Conservation (phyloP, 495 filamentous ascomycete species). For the Recurvomyces mirabilis region DNA sequence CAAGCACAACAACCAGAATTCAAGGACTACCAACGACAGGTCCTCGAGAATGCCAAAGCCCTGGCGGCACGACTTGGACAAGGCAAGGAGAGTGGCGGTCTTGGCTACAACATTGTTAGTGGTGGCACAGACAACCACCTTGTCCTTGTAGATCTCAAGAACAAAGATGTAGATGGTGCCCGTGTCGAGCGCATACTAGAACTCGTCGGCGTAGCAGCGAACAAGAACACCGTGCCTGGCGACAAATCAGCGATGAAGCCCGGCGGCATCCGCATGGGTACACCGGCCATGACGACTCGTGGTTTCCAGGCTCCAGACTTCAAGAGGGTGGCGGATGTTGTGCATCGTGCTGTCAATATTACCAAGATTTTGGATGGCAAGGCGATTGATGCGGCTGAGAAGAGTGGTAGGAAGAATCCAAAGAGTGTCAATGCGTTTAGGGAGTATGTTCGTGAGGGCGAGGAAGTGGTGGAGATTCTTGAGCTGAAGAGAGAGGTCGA, state of each 20-base stretch:
- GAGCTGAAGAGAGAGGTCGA: constrained; percentile 80
- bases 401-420: constrained; percentile 69
- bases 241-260: constrained; percentile 97
- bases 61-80: constrained; percentile 52
- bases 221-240: constrained; percentile 97
- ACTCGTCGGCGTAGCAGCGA: constrained; percentile 96
- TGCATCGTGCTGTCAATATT: constrained; percentile 82
- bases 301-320: constrained; percentile 86
- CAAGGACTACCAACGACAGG: constrained; percentile 89
- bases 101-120: constrained; percentile 86
- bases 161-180: constrained; percentile 74
- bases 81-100: constrained; percentile 49
- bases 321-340: constrained; percentile 76
- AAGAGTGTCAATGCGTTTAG: constrained; percentile 73
- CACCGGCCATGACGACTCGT: constrained; percentile 95
- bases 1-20: constrained; percentile 89
- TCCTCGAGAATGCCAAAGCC: constrained; percentile 84
- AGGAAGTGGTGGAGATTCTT: constrained; percentile 74
- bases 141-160: constrained; percentile 84
- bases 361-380: constrained; percentile 73
- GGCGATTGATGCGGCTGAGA: constrained; percentile 62
- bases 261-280: constrained; percentile 87
- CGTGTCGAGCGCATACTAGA: constrained; percentile 94
- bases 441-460: constrained; percentile 70
- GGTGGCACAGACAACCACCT: constrained; percentile 98